A percentile compares a stretch with the other conserved stretches of the same genome.
Conservation (phyloP, 805 yeast genomes). For the Metschnikowia cubensis region DNA sequence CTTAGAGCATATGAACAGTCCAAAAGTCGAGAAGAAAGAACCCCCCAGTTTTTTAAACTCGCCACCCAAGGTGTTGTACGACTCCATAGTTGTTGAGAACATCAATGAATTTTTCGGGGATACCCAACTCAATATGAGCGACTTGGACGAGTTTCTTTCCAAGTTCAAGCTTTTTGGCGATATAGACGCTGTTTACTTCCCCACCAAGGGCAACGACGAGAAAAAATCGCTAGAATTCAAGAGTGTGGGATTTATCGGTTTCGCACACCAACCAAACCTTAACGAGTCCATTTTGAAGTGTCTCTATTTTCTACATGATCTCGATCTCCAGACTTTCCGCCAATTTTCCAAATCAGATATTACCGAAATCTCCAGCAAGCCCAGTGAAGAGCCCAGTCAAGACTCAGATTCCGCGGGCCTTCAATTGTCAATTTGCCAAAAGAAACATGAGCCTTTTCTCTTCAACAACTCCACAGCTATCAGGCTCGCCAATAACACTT, state of each 20-base stretch:
- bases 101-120: slow-evolving; percentile 54
- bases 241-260: slow-evolving; percentile 47
- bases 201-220: slow-evolving; percentile 30
- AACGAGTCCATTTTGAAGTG: slow-evolving; percentile 49
- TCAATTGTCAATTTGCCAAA: slow-evolving; percentile 32
- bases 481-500: not conserved
- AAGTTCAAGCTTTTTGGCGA: slow-evolving; percentile 46
- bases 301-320: slow-evolving; percentile 45
- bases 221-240: slow-evolving; percentile 31
- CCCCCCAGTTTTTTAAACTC: not conserved
- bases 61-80: slow-evolving; percentile 15
- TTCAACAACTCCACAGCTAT: slow-evolving; percentile 4
- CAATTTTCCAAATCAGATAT: slow-evolving; percentile 29
- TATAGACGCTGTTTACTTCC: slow-evolving; percentile 52
- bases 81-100: slow-evolving; percentile 35
- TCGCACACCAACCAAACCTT: slow-evolving; percentile 23
- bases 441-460: slow-evolving; percentile 32
- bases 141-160: slow-evolving; percentile 31
- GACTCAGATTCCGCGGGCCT: slow-evolving; percentile 5
- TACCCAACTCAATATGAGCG: slow-evolving; percentile 1
- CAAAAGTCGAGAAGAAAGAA: not conserved
- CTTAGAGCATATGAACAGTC: not conserved
- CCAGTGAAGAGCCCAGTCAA: not conserved
- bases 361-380: slow-evolving; percentile 17
- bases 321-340: slow-evolving; percentile 45